Percentiles rank a stretch among this genome's conserved stretches.
phyloP scores from a whole-genome alignment of 768 basidiomycete species.

The Xerocomellus amylosporus region DNA sequence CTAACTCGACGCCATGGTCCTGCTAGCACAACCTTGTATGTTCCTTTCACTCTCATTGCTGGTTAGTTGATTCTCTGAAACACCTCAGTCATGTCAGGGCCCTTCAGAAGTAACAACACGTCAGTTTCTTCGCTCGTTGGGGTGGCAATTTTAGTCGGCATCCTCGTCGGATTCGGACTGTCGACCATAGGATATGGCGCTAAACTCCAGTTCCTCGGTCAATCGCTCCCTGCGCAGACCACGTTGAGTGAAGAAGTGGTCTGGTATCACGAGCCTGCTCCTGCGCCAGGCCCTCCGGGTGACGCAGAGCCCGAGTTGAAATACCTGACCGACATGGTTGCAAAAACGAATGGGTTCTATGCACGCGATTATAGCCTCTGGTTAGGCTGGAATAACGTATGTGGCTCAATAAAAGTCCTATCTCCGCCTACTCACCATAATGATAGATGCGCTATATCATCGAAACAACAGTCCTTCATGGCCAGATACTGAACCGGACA shows the following conservation, averaged over 20 bases:
- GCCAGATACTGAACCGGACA: slow-evolving; percentile 41
- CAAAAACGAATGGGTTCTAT: slow-evolving; percentile 43
- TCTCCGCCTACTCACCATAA: background rate
- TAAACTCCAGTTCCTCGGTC: slow-evolving; percentile 15
- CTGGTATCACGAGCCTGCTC: slow-evolving; percentile 8
- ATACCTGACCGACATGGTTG: slow-evolving; percentile 34
- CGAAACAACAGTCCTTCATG: slow-evolving; percentile 43
- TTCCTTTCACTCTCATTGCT: background rate
- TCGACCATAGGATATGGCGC: slow-evolving; percentile 14
- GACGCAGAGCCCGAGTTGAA: slow-evolving; percentile 26
- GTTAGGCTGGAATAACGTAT: slow-evolving; percentile 51
- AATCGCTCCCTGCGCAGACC: slow-evolving; percentile 13
- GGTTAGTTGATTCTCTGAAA: background rate
- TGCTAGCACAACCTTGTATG: background rate
- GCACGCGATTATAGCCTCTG: slow-evolving; percentile 46
- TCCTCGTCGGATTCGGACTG: slow-evolving; percentile 29
- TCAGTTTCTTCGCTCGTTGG: slow-evolving; percentile 15
- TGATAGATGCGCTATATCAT: slow-evolving; percentile 48
- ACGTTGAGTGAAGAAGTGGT: slow-evolving; percentile 12
- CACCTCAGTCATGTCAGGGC: slow-evolving; percentile 5
- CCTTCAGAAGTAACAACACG: background rate
- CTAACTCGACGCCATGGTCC: background rate
- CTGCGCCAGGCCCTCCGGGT: background rate
- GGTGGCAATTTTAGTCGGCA: slow-evolving; percentile 24
- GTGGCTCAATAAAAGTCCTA: background rate